Conservation (phyloP, 345 rosid species). For the Anastatica hierochuntica region DNA sequence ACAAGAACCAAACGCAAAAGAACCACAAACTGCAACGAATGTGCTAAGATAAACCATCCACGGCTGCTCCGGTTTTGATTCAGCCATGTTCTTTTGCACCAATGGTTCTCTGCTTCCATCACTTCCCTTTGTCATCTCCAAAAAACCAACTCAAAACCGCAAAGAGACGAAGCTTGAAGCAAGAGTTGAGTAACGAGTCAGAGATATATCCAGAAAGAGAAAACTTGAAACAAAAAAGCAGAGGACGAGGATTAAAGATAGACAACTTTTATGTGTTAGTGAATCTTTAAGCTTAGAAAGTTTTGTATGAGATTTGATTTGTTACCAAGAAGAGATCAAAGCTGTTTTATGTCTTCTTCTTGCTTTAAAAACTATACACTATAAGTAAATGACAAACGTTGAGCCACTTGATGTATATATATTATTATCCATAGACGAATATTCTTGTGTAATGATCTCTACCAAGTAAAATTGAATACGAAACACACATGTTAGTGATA, state of each 20-base stretch:
- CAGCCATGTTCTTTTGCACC: constrained; percentile 20
- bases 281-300: too few relatives aligned
- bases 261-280: background rate
- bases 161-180: constrained; percentile 24
- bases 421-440: too few relatives aligned
- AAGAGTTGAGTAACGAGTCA: constrained; percentile 13
- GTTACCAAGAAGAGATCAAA: too few relatives aligned
- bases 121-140: constrained; percentile 16
- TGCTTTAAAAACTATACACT: too few relatives aligned
- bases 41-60: constrained; percentile 82
- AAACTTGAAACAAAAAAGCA: constrained; percentile 15
- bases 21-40: constrained; percentile 73
- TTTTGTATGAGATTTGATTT: too few relatives aligned
- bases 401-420: too few relatives aligned
- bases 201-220: background rate
- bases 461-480: too few relatives aligned
- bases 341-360: too few relatives aligned
- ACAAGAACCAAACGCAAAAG: constrained; percentile 75
- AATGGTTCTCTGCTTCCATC: constrained; percentile 18
- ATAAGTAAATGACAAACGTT: too few relatives aligned
- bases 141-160: constrained; percentile 4
- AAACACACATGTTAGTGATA: too few relatives aligned
- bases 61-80: constrained; percentile 29
- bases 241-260: constrained; percentile 6
- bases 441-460: too few relatives aligned